These are phyloP conservation scores for Nematodospora valgi DNA, from an alignment of 805 yeast species.

Conservation along the genomic window DNA sequence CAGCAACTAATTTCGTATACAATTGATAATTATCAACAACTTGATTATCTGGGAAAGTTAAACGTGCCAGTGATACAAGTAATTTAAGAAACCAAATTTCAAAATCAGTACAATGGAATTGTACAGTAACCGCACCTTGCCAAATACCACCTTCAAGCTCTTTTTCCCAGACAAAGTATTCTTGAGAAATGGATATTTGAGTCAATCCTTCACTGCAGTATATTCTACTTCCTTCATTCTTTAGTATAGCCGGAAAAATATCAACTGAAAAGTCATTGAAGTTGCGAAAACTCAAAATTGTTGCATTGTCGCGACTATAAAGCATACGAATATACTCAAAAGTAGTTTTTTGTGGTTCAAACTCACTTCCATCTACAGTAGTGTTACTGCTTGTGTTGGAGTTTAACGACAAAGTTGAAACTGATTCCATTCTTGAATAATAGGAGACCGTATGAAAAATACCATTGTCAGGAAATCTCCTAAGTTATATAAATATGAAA, in stretches of 20 bases:
- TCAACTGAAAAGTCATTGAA: constrained; percentile 4
- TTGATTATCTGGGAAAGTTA: constrained; percentile 12
- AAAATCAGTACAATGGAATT: constrained; percentile 19
- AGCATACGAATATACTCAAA: constrained; percentile 26
- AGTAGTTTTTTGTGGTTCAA: constrained; percentile 13
- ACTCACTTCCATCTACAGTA: constrained; percentile 4
- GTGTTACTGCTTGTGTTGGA: constrained; percentile 6
- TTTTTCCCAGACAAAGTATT: constrained; percentile 19
- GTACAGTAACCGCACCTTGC: constrained; percentile 28
- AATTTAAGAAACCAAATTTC: constrained; percentile 33
- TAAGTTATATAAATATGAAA: no score
- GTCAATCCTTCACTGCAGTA: constrained; percentile 1
- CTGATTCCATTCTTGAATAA: constrained; percentile 4
- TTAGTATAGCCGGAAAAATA: not conserved
- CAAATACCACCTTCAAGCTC: constrained; percentile 12
- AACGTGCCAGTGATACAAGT: constrained; percentile 18
- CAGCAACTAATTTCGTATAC: constrained; percentile 22
- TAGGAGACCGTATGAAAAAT: no score
- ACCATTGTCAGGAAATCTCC: no score
- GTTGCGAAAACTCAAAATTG: constrained; percentile 13
- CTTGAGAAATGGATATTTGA: constrained; percentile 1
- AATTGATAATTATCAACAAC: not conserved
- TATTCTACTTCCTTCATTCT: constrained; percentile 1
- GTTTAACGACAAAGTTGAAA: constrained; percentile 6
- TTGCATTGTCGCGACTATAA: constrained; percentile 20